Percentiles rank a stretch among this genome's conserved stretches.
Evolutionary conservation across 2,329 filamentous ascomycete species (phyloP).

Genomic region (Fusarium mangiferae): DNA sequence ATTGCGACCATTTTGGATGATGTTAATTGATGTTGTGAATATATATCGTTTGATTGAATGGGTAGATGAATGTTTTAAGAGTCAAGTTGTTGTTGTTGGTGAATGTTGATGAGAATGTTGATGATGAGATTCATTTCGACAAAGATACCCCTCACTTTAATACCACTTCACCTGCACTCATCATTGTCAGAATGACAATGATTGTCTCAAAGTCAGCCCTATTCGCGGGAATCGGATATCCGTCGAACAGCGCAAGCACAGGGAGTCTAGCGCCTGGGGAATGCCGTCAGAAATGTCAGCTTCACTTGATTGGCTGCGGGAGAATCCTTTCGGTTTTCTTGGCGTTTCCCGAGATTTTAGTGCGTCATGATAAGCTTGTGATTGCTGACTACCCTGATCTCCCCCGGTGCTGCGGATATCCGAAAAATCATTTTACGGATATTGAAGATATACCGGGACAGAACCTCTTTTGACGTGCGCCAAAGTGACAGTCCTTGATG

Average conservation of each 20-base stretch:
- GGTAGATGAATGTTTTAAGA: too few relatives aligned
- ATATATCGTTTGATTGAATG: fast-evolving
- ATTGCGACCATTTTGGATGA: constrained; percentile 20
- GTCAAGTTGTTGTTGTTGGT: not conserved
- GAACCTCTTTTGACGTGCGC: not conserved
- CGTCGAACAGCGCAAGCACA: not conserved
- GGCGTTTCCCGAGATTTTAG: not conserved
- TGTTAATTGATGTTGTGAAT: not conserved
- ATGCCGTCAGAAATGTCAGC: not conserved
- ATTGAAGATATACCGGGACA: not conserved
- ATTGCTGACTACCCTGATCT: not conserved
- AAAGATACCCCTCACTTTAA: not conserved
- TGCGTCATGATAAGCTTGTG: not conserved
- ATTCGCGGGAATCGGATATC: constrained; percentile 15
- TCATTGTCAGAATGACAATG: not conserved
- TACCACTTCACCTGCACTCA: not conserved
- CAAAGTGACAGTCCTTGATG: fast-evolving
- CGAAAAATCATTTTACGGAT: not conserved
- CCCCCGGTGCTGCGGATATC: not conserved
- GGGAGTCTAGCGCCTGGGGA: fast-evolving
- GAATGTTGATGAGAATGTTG: not conserved
- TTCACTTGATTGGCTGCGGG: not conserved
- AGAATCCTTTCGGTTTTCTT: not conserved
- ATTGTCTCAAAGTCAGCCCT: not conserved
- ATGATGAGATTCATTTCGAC: not conserved